Percentiles rank a stretch among this genome's conserved stretches.
Conservation (phyloP, 2,329 filamentous ascomycete species). For the Verticillium dahliae region DNA sequence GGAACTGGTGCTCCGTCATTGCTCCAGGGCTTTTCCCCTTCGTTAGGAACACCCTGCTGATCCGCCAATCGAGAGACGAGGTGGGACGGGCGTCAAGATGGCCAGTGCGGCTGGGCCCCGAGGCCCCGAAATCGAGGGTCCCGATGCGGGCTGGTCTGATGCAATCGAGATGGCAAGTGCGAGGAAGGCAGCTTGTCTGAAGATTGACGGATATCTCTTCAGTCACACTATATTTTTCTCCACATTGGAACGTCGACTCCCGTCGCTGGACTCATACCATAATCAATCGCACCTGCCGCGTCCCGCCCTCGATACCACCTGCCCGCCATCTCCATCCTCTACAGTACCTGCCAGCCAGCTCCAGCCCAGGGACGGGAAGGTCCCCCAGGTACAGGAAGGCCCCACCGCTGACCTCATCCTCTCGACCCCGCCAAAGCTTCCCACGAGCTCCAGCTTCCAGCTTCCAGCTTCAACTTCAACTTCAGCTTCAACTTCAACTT, state of each 20-base stretch:
- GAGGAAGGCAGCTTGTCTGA: too few species aligned
- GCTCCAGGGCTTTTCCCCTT: neutral
- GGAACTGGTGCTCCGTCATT: neutral
- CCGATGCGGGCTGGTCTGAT: neutral
- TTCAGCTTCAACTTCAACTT: too few species aligned
- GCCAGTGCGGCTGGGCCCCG: neutral
- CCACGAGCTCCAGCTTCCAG: too few species aligned
- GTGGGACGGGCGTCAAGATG: neutral
- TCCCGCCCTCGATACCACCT: neutral
- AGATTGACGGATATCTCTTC: too few species aligned
- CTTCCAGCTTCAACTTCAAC: too few species aligned
- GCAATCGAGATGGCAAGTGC: neutral
- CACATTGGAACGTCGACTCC: too few species aligned
- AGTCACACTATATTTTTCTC: too few species aligned
- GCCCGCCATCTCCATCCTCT: neutral
- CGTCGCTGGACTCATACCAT: too few species aligned
- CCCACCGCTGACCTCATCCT: neutral
- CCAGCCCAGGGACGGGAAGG: too few species aligned
- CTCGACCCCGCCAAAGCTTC: neutral
- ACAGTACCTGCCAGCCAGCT: too few species aligned
- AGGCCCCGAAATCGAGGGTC: neutral
- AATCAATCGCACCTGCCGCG: too few species aligned
- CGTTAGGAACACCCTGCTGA: neutral
- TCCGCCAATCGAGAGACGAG: neutral
- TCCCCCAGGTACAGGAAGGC: neutral